A percentile compares a stretch with the other conserved stretches of the same genome.
These are phyloP conservation scores for Neurospora sp. DNA, from an alignment of 2,329 filamentous ascomycete genomes.

Conservation along the genomic window DNA sequence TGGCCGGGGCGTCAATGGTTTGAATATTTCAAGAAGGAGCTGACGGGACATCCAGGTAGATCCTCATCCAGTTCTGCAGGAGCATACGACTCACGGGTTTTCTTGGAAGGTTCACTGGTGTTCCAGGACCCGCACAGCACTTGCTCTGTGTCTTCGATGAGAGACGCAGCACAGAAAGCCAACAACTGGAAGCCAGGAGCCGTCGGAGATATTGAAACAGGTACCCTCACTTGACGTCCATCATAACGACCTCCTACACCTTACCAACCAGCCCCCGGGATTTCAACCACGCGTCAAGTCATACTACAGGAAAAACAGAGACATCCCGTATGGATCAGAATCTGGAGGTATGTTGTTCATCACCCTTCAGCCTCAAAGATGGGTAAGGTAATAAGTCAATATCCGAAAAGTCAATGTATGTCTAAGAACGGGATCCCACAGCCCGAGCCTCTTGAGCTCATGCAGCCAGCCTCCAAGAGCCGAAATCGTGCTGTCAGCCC, in stretches of 20 bases:
- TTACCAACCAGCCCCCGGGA: no score
- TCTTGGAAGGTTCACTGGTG: background rate
- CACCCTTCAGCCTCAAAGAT: background rate
- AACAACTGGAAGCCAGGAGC: no score
- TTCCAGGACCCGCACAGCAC: no score
- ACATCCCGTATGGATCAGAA: no score
- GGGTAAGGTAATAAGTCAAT: background rate
- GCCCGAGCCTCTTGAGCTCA: background rate
- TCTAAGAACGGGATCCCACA: background rate
- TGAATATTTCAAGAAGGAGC: background rate
- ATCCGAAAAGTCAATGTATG: background rate
- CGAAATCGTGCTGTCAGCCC: background rate
- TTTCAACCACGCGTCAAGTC: no score
- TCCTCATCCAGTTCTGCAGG: background rate
- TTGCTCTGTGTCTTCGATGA: no score
- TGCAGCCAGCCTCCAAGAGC: background rate
- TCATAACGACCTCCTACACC: no score
- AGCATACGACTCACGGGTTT: background rate
- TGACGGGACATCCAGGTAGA: background rate
- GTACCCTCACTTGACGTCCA: no score
- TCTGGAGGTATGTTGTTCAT: background rate
- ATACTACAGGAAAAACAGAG: no score
- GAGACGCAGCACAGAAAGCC: no score
- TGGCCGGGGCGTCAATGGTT: background rate
- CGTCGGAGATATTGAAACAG: no score